phyloP scores from a whole-genome alignment of 2,329 filamentous ascomycete genomes.

The Fusarium xylarioides region DNA sequence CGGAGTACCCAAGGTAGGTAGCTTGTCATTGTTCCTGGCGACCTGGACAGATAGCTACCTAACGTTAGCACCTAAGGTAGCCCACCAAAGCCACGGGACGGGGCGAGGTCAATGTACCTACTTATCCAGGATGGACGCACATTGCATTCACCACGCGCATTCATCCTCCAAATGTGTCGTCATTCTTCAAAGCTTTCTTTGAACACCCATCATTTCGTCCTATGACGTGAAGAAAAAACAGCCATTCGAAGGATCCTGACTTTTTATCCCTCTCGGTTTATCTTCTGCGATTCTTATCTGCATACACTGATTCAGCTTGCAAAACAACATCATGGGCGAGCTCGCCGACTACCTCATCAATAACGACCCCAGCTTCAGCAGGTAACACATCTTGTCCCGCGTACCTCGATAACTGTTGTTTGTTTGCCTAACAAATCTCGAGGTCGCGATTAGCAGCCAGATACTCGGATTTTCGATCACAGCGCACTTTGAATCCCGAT shows the following conservation, averaged over 20 bases:
- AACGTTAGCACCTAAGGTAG: neutral
- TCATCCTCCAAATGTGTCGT: slow-evolving; percentile 28
- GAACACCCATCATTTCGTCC: neutral
- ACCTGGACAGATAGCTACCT: neutral
- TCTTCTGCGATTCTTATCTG: neutral
- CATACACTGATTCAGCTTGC: neutral
- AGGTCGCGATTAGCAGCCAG: slow-evolving; percentile 84
- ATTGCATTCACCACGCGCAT: slow-evolving; percentile 18
- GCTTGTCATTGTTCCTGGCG: slow-evolving; percentile 14
- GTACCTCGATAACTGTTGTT: neutral
- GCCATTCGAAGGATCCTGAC: neutral
- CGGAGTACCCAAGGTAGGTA: neutral
- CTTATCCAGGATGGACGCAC: neutral
- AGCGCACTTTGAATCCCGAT: slow-evolving; percentile 81
- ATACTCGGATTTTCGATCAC: slow-evolving; percentile 85
- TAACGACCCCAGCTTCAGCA: slow-evolving; percentile 69
- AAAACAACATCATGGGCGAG: slow-evolving; percentile 63
- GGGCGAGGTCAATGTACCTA: neutral
- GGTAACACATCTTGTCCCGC: slow-evolving; percentile 47
- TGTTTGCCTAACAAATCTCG: neutral
- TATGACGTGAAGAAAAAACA: neutral
- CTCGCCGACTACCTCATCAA: slow-evolving; percentile 73
- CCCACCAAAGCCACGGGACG: neutral
- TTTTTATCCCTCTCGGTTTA: neutral
- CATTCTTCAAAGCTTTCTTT: slow-evolving; percentile 13